Evolutionary conservation across 768 basidiomycete species (phyloP), one percentile per base, ranked within the genome.

Genomic region (Psilocybe sp.): DNA sequence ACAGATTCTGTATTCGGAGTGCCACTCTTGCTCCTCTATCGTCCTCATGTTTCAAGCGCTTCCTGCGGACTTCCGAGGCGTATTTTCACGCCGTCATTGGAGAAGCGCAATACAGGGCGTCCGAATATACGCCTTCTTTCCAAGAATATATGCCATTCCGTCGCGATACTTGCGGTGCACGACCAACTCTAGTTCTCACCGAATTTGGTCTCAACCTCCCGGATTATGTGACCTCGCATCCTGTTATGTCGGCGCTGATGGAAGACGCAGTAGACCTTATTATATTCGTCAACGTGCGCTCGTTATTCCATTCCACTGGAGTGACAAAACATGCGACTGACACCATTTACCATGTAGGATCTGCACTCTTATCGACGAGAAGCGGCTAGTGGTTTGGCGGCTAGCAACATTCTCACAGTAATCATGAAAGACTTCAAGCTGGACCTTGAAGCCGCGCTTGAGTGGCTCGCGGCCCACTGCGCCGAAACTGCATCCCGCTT

Each of bases 161-260:
- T 41, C 72, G 82, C 23, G 73, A 80, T 46, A 81, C 80, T 10
- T 77, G 74, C 47, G 81, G 76, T 8, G 76, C 72, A 57, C 76
- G 77, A 49, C 75, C 79, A 0, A 70, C 76, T 46, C 76, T 78
- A 50, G 73, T 72, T 14, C 65, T 81, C 4, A 76, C 77, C 49
- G 81, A 85, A 55, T 81, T 81, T 47, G 77, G 77, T 2, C 71
- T 84, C 34, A 73, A 82, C 55, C 60, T 85, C 16, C 79, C 81
- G 0, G 75, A 81, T 18, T 70, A 78, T 47, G 76, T 82, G 51
- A 68, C 77, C 51, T 67, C 72, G n/a, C 75, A 84, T 62, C 77
- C 79, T 0, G 57, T 68, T 40, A 68, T 85, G 35, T 60, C 62
- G 49, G 65, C 71, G 5, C 69, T 85, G 47, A 68, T 72, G 16